Conservation (phyloP, 2,329 filamentous ascomycete genomes). For the Aspergillus latus region DNA sequence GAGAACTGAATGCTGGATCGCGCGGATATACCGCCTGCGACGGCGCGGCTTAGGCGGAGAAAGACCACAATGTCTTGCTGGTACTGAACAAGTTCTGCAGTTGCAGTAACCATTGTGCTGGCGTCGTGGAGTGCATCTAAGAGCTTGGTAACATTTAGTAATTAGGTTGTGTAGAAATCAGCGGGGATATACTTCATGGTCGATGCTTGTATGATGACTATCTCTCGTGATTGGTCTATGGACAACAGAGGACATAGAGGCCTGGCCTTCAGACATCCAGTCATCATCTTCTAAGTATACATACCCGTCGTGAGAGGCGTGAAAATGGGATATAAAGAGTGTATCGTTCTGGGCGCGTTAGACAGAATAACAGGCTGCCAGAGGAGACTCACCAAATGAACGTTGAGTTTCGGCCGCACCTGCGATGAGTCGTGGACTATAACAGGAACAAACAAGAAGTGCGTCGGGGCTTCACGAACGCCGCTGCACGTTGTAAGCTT, state of each 20-base stretch:
- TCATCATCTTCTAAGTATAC: conserved; percentile 68
- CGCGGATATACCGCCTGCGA: conserved; percentile 74
- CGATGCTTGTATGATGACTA: conserved; percentile 22
- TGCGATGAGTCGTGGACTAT: conserved; percentile 45
- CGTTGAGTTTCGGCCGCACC: conserved; percentile 36
- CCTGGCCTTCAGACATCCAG: conserved; percentile 36
- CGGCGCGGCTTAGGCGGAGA: conserved; percentile 81
- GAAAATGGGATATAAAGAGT: conserved; percentile 85
- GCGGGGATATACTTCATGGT: conserved; percentile 22
- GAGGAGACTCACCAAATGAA: conserved; percentile 40
- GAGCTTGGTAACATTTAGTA: conserved; percentile 21
- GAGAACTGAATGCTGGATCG: conserved; percentile 75
- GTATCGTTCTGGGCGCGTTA: conserved; percentile 63
- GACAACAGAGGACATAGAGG: conserved; percentile 40
- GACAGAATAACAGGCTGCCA: background rate
- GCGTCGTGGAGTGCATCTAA: conserved; percentile 62
- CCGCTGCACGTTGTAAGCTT: conserved; percentile 74
- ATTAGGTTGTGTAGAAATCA: background rate
- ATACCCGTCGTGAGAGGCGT: conserved; percentile 70
- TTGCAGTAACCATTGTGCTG: conserved; percentile 61
- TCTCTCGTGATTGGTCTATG: conserved; percentile 24
- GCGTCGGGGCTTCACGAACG: conserved; percentile 70
- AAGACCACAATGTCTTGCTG: conserved; percentile 85
- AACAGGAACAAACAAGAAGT: conserved; percentile 79
- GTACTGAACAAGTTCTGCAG: conserved; percentile 78